A percentile compares a stretch with the other conserved stretches of the same genome.
These are phyloP conservation scores for Rhizopogon roseolus DNA, from an alignment of 768 basidiomycete genomes.

Conservation along the genomic window DNA sequence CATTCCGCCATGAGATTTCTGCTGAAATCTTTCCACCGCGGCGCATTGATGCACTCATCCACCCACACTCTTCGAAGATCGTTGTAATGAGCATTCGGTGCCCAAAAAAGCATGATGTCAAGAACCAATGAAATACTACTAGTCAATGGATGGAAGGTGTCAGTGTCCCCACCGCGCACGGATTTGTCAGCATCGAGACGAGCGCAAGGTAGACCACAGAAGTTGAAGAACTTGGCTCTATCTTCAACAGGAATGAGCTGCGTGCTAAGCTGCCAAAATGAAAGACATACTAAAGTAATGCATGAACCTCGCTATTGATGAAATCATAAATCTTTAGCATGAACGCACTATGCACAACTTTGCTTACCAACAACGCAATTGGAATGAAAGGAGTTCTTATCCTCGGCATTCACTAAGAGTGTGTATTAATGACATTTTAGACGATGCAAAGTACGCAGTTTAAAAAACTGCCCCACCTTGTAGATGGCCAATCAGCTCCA, in stretches of 20 bases:
- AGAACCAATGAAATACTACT: neutral
- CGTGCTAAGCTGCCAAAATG: neutral
- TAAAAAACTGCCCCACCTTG: neutral
- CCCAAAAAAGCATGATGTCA: constrained; percentile 3
- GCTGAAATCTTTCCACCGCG: constrained; percentile 36
- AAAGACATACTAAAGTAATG: neutral
- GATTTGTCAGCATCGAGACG: constrained; percentile 2
- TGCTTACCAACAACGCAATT: constrained; percentile 3
- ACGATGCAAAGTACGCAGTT: neutral
- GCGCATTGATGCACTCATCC: constrained; percentile 20
- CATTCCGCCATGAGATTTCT: constrained; percentile 40
- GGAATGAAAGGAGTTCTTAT: constrained; percentile 1
- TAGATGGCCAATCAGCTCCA: neutral
- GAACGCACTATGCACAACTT: too few species aligned
- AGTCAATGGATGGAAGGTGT: neutral
- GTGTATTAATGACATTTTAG: neutral
- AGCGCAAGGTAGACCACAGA: neutral
- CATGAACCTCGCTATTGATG: neutral
- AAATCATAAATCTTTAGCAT: neutral
- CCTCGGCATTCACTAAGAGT: neutral
- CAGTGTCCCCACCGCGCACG: neutral
- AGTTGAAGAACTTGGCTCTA: constrained; percentile 4
- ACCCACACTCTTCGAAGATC: neutral
- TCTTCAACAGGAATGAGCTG: neutral
- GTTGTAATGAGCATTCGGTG: neutral